A percentile compares a stretch with the other conserved stretches of the same genome.
Evolutionary conservation across 768 basidiomycete species (phyloP).

Genomic region (Chiua virens): DNA sequence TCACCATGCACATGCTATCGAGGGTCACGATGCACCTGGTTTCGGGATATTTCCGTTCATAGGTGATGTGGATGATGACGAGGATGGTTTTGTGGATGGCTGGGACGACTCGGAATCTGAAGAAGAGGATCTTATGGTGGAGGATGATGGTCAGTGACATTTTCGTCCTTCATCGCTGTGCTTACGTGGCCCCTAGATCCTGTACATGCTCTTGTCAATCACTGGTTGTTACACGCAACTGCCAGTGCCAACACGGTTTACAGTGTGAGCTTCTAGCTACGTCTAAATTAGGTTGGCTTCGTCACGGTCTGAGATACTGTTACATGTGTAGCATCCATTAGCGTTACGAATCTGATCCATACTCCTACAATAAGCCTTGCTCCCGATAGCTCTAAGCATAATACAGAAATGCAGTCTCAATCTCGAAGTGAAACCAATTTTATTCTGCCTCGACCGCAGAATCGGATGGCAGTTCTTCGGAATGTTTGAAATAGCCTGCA

Average conservation of each 20-base stretch:
- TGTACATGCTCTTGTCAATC: constrained; percentile 14
- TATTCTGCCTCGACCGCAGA: background rate
- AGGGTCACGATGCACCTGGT: background rate
- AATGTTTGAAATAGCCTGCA: constrained; percentile 3
- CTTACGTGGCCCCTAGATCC: constrained; percentile 14
- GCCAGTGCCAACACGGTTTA: constrained; percentile 29
- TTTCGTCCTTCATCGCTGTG: background rate
- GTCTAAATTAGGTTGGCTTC: background rate
- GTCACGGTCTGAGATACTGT: too few relatives aligned
- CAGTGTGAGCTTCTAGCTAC: constrained; percentile 22
- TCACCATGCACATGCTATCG: background rate
- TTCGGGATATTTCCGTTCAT: constrained; percentile 1
- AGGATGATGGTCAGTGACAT: constrained; percentile 10
- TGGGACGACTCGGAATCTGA: constrained; percentile 20
- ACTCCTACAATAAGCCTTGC: too few relatives aligned
- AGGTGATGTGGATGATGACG: constrained; percentile 4
- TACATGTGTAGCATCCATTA: too few relatives aligned
- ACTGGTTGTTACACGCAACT: constrained; percentile 19
- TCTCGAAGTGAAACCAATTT: too few relatives aligned
- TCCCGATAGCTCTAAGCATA: too few relatives aligned
- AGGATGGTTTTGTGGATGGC: constrained; percentile 6
- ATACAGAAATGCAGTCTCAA: too few relatives aligned
- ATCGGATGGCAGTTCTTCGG: background rate
- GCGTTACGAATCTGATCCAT: too few relatives aligned
- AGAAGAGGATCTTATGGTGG: constrained; percentile 11